phyloP scores from a whole-genome alignment of 352 stramenopile genomes.

The Phytopythium aichiense region DNA sequence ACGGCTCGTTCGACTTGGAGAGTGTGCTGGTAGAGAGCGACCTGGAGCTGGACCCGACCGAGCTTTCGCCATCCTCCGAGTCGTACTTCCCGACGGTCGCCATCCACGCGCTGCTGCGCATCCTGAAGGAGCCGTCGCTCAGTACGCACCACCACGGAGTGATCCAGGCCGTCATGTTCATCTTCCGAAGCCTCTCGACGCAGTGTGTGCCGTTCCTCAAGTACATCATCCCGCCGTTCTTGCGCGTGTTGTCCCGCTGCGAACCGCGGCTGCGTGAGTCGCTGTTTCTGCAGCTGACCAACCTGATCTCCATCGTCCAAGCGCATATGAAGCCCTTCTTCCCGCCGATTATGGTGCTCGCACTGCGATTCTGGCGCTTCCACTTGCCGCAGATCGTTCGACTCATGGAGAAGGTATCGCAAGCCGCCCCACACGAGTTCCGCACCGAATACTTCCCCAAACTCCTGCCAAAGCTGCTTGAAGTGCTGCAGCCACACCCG shows the following conservation, averaged over 20 bases:
- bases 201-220: conserved; percentile 96
- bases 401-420: conserved; percentile 91
- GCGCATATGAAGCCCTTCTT: conserved; percentile 97
- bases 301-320: conserved; percentile 94
- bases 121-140: conserved; percentile 95
- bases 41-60: conserved; percentile 57
- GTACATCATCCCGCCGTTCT: conserved; percentile 96
- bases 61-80: conserved; percentile 76
- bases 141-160: conserved; percentile 95
- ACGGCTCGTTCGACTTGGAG: conserved; percentile 64
- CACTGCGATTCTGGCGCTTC: conserved; percentile 95
- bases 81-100: conserved; percentile 97
- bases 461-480: conserved; percentile 85
- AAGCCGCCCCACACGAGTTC: conserved; percentile 77
- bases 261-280: conserved; percentile 92
- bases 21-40: conserved; percentile 59
- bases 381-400: conserved; percentile 95
- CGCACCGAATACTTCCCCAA: conserved; percentile 82
- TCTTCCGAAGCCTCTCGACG: conserved; percentile 96
- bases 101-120: conserved; percentile 95
- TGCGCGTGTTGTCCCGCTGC: conserved; percentile 90
- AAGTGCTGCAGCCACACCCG: conserved; percentile 78
- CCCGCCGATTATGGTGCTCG: conserved; percentile 94
- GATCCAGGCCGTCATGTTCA: conserved; percentile 98
- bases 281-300: conserved; percentile 96